Evolutionary conservation across 2,329 filamentous ascomycete species (phyloP), one percentile per base, ranked within the genome.

Genomic region (Hypomyces perniciosus): DNA sequence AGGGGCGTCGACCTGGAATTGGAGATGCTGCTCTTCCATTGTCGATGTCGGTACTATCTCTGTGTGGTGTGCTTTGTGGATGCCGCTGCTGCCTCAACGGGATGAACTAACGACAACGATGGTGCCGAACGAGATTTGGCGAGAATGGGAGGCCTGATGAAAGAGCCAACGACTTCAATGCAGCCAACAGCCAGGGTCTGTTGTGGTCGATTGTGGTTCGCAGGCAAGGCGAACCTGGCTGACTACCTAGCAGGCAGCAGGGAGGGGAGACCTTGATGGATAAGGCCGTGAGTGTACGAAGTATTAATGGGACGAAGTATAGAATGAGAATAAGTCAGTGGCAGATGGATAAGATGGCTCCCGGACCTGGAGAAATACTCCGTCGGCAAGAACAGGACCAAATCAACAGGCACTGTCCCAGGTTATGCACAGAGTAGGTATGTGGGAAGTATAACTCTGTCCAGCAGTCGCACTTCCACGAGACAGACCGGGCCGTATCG

Each of bases 11-110:
- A 59, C 60, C 61, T 58, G 61, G 57, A 57, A 66, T 53, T 59
- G 61, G 59, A 65, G 20, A 20, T 20, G 57, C 63, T 66, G 57
- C 62, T 66, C 59, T 65, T 65, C 65, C 65, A 67, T 67, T 57
- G 62, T 59, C 61, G 49, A 51, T 49, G 53, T 44, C 34, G 55
- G 54, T 35, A 31, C 39, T 49, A 28, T 45, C 35, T 51, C 31
- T 33, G 30, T 30, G 26, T 44, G 34, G 20, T 34, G 33, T 35
- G 8, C 33, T 51, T 35, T 26, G 35, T 41, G 43, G 34, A 50
- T 46, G 43, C 40, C 37, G 20, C 20, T 20, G 20, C 20, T 20
- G 20, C 20, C 20, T 20, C 20, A 20, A 20, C 9, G 20, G 37
- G 8, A 30, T 6, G 27, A 30, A 28, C 8, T n/a, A n/a, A 43